Percentiles rank a stretch among this genome's conserved stretches.
These are phyloP conservation scores for Sarocladium oryzae DNA, from an alignment of 2,329 filamentous ascomycete genomes.

Conservation along the genomic window DNA sequence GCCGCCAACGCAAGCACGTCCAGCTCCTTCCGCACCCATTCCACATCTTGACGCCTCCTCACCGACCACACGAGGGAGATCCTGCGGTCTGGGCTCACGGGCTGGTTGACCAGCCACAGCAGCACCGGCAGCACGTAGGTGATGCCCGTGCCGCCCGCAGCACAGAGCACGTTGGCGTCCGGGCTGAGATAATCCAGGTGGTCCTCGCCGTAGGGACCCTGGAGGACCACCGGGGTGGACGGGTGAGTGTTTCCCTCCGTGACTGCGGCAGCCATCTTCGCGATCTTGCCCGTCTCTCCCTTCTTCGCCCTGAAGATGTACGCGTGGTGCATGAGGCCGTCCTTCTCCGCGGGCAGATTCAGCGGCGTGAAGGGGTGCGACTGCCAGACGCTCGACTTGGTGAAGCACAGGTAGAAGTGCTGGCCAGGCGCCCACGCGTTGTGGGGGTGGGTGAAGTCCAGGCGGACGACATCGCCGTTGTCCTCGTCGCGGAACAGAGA, in stretches of 20 bases:
- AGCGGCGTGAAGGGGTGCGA: slow-evolving; percentile 65
- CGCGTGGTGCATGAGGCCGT: slow-evolving; percentile 39
- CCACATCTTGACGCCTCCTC: slow-evolving; percentile 45
- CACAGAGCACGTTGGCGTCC: slow-evolving; percentile 32
- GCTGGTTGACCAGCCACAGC: slow-evolving; percentile 25
- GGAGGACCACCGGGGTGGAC: slow-evolving; percentile 51
- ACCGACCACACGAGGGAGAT: slow-evolving; percentile 61
- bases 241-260: slow-evolving; percentile 2
- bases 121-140: slow-evolving; percentile 31
- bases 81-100: slow-evolving; percentile 39
- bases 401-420: slow-evolving; percentile 66
- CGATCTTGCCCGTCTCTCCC: slow-evolving; percentile 53
- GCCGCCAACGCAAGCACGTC: slow-evolving; percentile 32
- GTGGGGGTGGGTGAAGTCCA: slow-evolving; percentile 59
- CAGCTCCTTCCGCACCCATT: slow-evolving; percentile 54
- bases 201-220: slow-evolving; percentile 55
- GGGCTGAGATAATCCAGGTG: slow-evolving; percentile 34
- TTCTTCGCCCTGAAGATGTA: slow-evolving; percentile 52
- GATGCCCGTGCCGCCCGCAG: slow-evolving; percentile 35
- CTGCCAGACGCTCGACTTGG: slow-evolving; percentile 62
- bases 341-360: slow-evolving; percentile 38
- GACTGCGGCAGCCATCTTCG: slow-evolving; percentile 31
- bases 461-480: slow-evolving; percentile 55
- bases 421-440: slow-evolving; percentile 59
- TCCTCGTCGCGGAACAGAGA: slow-evolving; percentile 45